phyloP scores from a whole-genome alignment of 805 yeast species.

The Pichia occidentalis region DNA sequence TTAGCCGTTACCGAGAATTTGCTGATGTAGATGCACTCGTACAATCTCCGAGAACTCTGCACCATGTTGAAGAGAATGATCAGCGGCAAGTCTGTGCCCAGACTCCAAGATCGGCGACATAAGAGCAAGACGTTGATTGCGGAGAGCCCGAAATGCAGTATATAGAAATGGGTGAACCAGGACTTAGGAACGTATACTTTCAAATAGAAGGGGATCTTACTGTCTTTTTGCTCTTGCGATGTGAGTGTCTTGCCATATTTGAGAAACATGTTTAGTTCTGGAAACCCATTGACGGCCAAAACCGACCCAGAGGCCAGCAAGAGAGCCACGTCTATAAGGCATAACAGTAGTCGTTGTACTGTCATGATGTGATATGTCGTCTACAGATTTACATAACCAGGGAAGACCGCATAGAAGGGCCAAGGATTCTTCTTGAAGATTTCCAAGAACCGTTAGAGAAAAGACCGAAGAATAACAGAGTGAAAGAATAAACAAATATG shows the following conservation, averaged over 20 bases:
- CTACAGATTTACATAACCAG: too few relatives aligned
- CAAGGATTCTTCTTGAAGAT: too few relatives aligned
- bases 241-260: conserved; percentile 17
- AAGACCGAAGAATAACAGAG: too few relatives aligned
- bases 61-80: conserved; percentile 25
- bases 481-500: too few relatives aligned
- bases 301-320: conserved; percentile 10
- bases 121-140: conserved; percentile 7
- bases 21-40: conserved; percentile 47
- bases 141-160: conserved; percentile 35
- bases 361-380: too few relatives aligned
- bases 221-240: too few relatives aligned
- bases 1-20: conserved; percentile 41
- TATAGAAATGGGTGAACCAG: conserved; percentile 59
- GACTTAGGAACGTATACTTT: conserved; percentile 51
- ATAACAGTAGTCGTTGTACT: too few relatives aligned
- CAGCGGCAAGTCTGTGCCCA: conserved; percentile 6
- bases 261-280: conserved; percentile 10
- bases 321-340: too few relatives aligned
- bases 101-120: background rate
- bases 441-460: too few relatives aligned
- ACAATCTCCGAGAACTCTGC: conserved; percentile 50
- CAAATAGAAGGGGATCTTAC: background rate
- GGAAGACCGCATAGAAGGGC: too few relatives aligned
- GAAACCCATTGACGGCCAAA: conserved; percentile 9